phyloP scores from a whole-genome alignment of 495 filamentous ascomycete genomes.

The Tetracladium marchalianum region DNA sequence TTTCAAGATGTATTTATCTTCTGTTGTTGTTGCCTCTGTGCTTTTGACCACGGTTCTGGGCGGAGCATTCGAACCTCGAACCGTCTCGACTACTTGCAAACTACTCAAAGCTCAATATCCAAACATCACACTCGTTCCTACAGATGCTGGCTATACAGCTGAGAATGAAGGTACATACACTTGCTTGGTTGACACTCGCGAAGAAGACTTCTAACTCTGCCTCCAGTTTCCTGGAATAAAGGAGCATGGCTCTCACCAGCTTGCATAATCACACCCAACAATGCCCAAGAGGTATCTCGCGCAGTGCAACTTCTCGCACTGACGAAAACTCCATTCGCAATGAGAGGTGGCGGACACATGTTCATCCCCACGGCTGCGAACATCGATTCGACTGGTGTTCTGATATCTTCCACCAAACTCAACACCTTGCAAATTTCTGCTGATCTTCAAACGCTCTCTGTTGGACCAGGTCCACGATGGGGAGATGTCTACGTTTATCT shows the following conservation, averaged over 20 bases:
- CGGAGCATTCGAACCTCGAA: too few species aligned
- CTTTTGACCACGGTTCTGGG: too few species aligned
- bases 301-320: background rate
- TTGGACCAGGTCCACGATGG: conserved; percentile 4
- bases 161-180: conserved; percentile 4
- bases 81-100: background rate
- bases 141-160: background rate
- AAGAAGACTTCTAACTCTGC: background rate
- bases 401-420: conserved; percentile 18
- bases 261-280: conserved; percentile 1
- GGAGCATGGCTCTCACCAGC: conserved; percentile 14
- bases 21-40: too few species aligned
- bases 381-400: conserved; percentile 21
- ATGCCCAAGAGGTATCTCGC: background rate
- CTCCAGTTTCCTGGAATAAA: conserved; percentile 3
- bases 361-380: conserved; percentile 20
- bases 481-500: conserved; percentile 5
- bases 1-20: too few species aligned
- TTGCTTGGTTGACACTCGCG: background rate
- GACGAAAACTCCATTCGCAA: conserved; percentile 1
- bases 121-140: conserved; percentile 2
- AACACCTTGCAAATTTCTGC: background rate
- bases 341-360: conserved; percentile 14
- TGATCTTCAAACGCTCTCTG: background rate
- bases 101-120: background rate